Conservation (phyloP, 805 yeast genomes). For the Candida nitratophila region DNA sequence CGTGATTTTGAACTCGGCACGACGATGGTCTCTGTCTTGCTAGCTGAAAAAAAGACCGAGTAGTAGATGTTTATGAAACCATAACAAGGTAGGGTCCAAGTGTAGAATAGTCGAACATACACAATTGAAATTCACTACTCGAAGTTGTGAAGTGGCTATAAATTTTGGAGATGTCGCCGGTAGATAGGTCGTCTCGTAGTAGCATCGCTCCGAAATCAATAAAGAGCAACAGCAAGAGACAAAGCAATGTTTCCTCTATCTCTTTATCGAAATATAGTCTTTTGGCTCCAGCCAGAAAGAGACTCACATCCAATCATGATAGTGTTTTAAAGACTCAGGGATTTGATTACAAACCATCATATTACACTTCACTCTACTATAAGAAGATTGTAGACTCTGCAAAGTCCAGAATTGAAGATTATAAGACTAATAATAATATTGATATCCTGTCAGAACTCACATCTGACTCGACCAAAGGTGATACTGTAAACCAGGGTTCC, state of each 20-base stretch:
- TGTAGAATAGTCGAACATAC: too few relatives aligned
- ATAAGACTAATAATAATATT: not conserved
- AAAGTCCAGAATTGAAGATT: not conserved
- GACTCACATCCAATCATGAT: not conserved
- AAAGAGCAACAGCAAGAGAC: not conserved
- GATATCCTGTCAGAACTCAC: not conserved
- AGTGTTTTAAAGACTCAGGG: not conserved
- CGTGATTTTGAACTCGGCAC: too few relatives aligned
- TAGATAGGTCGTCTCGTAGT: not conserved
- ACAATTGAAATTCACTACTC: not conserved
- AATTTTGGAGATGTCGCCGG: not conserved
- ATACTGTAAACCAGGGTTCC: too few relatives aligned
- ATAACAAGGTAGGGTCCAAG: not conserved
- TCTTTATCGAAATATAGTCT: slow-evolving; percentile 1
- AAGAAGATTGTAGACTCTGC: slow-evolving; percentile 2
- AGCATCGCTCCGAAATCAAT: not conserved
- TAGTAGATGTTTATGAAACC: not conserved
- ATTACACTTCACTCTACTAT: slow-evolving; percentile 4
- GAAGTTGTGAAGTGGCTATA: too few relatives aligned
- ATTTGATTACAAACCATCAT: slow-evolving; percentile 1
- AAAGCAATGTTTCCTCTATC: not conserved
- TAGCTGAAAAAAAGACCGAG: too few relatives aligned
- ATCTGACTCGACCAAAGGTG: not conserved
- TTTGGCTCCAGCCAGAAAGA: not conserved
- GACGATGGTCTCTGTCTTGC: too few relatives aligned